phyloP scores from a whole-genome alignment of 768 basidiomycete species.

The Sarcomyxa edulis region DNA sequence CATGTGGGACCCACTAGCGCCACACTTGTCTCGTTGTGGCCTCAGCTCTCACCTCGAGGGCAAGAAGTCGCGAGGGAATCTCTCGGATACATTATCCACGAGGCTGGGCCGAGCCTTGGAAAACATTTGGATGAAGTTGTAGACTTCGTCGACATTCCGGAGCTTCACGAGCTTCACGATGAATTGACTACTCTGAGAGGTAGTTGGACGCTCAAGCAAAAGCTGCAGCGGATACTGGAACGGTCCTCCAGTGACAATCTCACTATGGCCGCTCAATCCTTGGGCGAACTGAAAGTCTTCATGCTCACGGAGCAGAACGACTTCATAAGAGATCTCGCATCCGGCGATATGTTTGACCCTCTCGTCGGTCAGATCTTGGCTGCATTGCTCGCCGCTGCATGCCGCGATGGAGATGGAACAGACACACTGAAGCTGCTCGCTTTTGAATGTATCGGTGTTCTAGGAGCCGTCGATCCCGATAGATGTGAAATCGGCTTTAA shows the following conservation, averaged over 20 bases:
- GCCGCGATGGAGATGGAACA: conserved; percentile 72
- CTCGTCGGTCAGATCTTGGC: conserved; percentile 64
- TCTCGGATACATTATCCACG: conserved; percentile 66
- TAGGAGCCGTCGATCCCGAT: conserved; percentile 96
- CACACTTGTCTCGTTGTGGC: conserved; percentile 77
- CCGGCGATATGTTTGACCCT: conserved; percentile 85
- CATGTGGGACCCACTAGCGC: conserved; percentile 87
- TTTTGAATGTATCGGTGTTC: conserved; percentile 85
- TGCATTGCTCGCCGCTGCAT: conserved; percentile 62
- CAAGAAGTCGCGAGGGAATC: conserved; percentile 51
- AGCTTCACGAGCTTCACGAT: conserved; percentile 41
- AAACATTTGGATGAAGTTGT: conserved; percentile 72
- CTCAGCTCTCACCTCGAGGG: conserved; percentile 46
- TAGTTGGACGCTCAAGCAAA: conserved; percentile 45
- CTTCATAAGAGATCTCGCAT: conserved; percentile 57
- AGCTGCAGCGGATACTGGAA: conserved; percentile 64
- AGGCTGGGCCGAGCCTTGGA: conserved; percentile 49
- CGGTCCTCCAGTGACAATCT: conserved; percentile 76
- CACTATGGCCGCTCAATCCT: conserved; percentile 66
- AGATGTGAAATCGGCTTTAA: conserved; percentile 63
- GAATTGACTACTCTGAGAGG: conserved; percentile 41
- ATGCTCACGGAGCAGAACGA: conserved; percentile 44
- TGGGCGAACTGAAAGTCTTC: conserved; percentile 70
- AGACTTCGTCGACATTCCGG: conserved; percentile 68
- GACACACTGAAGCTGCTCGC: conserved; percentile 66